phyloP scores from a whole-genome alignment of 1,284 basidiomycete genomes.

The Malassezia furfur region DNA sequence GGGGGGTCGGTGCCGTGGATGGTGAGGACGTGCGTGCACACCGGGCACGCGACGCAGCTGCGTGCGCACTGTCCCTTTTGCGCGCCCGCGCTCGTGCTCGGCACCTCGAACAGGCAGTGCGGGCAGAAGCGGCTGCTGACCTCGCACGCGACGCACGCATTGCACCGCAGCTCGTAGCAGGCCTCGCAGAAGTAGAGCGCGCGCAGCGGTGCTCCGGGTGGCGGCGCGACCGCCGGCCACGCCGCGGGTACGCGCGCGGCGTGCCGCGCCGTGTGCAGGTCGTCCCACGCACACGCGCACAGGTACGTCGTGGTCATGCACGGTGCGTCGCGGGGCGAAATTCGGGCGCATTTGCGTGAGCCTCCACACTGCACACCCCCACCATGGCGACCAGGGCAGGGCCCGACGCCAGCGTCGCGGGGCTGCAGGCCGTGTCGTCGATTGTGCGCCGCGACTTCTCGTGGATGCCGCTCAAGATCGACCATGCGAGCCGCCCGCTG shows the following conservation, averaged over 20 bases:
- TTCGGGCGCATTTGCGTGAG: neutral
- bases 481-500: constrained; percentile 40
- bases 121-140: constrained; percentile 95
- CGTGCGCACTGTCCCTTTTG: constrained; percentile 96
- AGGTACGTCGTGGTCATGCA: neutral
- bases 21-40: constrained; percentile 75
- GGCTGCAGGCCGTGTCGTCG: constrained; percentile 10
- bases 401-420: neutral
- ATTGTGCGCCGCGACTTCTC: constrained; percentile 33
- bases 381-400: neutral
- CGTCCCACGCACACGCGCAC: constrained; percentile 5
- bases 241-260: neutral
- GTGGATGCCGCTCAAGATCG: constrained; percentile 41
- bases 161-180: constrained; percentile 87
- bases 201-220: constrained; percentile 55
- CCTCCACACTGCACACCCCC: neutral
- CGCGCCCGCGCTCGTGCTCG: constrained; percentile 82
- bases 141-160: constrained; percentile 80
- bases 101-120: constrained; percentile 97
- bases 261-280: neutral
- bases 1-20: constrained; percentile 75
- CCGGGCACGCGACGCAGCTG: constrained; percentile 93
- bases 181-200: constrained; percentile 94
- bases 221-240: neutral
- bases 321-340: neutral